phyloP scores from a whole-genome alignment of 2,329 filamentous ascomycete species.

The Colletotrichum sp. region DNA sequence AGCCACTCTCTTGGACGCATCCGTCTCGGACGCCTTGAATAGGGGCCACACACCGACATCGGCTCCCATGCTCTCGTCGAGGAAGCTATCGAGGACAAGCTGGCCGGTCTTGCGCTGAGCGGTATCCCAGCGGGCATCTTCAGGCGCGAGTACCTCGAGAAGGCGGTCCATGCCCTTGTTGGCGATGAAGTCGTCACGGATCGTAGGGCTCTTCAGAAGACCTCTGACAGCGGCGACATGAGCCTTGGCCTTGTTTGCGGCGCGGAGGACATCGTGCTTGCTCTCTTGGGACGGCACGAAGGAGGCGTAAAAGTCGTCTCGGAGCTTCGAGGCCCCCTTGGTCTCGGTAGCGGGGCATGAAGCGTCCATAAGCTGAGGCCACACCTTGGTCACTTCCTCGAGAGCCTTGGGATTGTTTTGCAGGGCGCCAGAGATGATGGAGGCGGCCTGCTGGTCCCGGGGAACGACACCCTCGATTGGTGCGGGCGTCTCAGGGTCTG shows the following conservation, averaged over 20 bases:
- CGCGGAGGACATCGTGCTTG: constrained; percentile 2
- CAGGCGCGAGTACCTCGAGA: constrained; percentile 54
- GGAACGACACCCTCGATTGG: constrained; percentile 31
- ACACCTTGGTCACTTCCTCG: constrained; percentile 52
- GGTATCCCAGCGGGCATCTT: constrained; percentile 52
- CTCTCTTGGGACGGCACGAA: constrained; percentile 34
- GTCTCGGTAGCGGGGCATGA: constrained; percentile 34
- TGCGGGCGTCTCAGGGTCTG: constrained; percentile 28
- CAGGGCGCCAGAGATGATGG: constrained; percentile 61
- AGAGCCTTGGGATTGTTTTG: constrained; percentile 71
- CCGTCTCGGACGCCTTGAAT: constrained; percentile 16
- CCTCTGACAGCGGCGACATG: constrained; percentile 59
- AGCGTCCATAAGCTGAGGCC: constrained; percentile 45
- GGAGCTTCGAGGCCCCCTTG: constrained; percentile 28
- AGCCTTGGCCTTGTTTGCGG: constrained; percentile 34
- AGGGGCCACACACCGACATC: constrained; percentile 60
- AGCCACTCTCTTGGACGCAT: constrained; percentile 14
- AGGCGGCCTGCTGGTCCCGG: constrained; percentile 58
- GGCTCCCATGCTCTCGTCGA: constrained; percentile 70
- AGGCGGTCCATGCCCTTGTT: constrained; percentile 59
- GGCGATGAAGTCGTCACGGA: constrained; percentile 61
- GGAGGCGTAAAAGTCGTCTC: constrained; percentile 44
- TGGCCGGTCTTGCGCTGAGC: constrained; percentile 61
- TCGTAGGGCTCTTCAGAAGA: constrained; percentile 57
- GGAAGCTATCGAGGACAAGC: constrained; percentile 67